These are phyloP conservation scores for Sesbania bispinosa DNA, from an alignment of 306 rosid genomes.

Conservation along the genomic window DNA sequence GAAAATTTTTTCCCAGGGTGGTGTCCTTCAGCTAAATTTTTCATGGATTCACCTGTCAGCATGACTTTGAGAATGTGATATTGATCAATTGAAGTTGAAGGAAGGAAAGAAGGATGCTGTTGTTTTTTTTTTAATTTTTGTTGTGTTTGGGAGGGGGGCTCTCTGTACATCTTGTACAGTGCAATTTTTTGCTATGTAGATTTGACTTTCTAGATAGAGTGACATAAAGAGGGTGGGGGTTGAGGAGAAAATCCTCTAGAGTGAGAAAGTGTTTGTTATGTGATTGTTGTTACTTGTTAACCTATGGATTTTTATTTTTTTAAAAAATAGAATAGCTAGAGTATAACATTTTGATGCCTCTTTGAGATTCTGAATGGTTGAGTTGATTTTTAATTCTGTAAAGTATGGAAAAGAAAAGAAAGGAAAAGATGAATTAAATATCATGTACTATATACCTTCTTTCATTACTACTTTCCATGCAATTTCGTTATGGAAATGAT, in stretches of 20 bases:
- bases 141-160: constrained; percentile 4
- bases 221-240: not conserved
- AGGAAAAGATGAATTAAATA: not conserved
- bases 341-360: not conserved
- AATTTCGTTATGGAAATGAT: constrained; percentile 68
- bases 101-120: constrained; percentile 23
- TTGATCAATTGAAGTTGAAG: constrained; percentile 37
- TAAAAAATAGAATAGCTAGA: not conserved
- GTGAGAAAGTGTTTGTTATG: not conserved
- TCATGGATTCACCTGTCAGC: constrained; percentile 14
- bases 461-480: constrained; percentile 38
- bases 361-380: not conserved
- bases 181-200: constrained; percentile 33
- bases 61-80: constrained; percentile 12
- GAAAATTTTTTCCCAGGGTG: constrained; percentile 8
- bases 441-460: not conserved
- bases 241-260: not conserved
- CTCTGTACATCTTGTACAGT: constrained; percentile 44
- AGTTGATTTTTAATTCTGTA: not conserved
- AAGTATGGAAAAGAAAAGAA: not conserved
- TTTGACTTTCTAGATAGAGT: constrained; percentile 22
- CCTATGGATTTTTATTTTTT: not conserved
- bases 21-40: too few species aligned
- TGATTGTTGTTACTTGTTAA: constrained; percentile 16
- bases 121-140: not conserved